These are phyloP conservation scores for Yamadazyma friedrichii DNA, from an alignment of 1,139 yeast species.

Conservation along the genomic window DNA sequence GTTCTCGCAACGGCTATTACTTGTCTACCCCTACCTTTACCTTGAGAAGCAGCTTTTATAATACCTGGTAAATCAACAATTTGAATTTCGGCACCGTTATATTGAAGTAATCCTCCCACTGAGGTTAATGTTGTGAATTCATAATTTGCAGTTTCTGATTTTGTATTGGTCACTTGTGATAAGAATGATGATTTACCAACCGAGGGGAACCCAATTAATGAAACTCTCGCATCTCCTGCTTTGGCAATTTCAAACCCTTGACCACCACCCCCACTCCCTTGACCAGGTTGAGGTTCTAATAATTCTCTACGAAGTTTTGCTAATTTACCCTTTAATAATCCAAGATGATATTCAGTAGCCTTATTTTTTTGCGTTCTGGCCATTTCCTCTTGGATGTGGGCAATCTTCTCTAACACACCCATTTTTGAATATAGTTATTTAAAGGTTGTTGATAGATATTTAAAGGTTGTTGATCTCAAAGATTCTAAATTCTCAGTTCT, in stretches of 20 bases:
- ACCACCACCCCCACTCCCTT: conserved; percentile 69
- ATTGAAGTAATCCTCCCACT: conserved; percentile 92
- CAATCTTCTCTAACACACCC: conserved; percentile 66
- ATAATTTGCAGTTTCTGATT: conserved; percentile 91
- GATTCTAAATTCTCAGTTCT: not conserved
- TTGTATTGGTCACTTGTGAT: conserved; percentile 85
- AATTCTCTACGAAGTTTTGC: conserved; percentile 93
- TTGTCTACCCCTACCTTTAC: conserved; percentile 96
- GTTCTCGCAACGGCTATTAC: conserved; percentile 96
- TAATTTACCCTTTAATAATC: conserved; percentile 87
- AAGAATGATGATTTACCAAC: conserved; percentile 94
- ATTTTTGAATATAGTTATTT: conserved; percentile 13
- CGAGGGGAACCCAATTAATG: conserved; percentile 94
- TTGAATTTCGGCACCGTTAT: conserved; percentile 96
- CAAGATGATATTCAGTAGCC: conserved; percentile 96
- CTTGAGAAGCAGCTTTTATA: conserved; percentile 94
- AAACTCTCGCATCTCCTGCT: conserved; percentile 95
- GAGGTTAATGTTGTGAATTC: conserved; percentile 96
- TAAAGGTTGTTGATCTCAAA: conserved; percentile 1
- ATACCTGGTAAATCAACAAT: conserved; percentile 96
- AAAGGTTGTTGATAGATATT: not conserved
- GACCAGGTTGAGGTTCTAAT: conserved; percentile 79
- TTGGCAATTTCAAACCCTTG: conserved; percentile 95
- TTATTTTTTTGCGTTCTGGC: conserved; percentile 95
- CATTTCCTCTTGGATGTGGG: conserved; percentile 89